Evolutionary conservation across 129 eudicot genomes (phyloP).

Genomic region (Flaveria brownii): DNA sequence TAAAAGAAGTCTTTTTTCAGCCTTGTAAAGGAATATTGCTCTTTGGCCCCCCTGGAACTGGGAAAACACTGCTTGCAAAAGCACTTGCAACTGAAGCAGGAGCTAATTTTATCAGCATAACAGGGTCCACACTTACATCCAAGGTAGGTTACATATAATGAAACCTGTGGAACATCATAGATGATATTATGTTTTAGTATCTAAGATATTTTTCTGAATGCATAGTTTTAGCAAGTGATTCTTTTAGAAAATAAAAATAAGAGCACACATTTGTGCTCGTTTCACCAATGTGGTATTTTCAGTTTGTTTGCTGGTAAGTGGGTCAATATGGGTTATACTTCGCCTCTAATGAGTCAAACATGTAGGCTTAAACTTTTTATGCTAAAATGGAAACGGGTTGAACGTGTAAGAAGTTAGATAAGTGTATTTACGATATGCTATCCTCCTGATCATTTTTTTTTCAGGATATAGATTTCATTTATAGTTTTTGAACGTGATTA

Average conservation of each 20-base stretch:
- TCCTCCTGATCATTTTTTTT: not conserved
- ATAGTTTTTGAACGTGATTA: not conserved
- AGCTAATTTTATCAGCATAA: constrained; percentile 94
- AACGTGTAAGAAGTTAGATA: not conserved
- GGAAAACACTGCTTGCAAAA: constrained; percentile 97
- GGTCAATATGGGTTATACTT: not conserved
- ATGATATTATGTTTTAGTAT: not conserved
- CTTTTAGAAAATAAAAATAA: not conserved
- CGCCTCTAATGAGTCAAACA: not conserved
- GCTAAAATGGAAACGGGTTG: not conserved
- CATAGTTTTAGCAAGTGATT: not conserved
- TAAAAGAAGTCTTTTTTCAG: constrained; percentile 42
- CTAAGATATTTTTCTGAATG: not conserved
- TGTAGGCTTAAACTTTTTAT: not conserved
- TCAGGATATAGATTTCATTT: not conserved
- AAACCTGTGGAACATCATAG: not conserved
- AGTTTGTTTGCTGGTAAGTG: not conserved
- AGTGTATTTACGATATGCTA: not conserved
- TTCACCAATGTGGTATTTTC: not conserved
- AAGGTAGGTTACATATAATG: constrained; percentile 51
- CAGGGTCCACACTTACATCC: constrained; percentile 96
- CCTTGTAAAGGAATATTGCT: constrained; percentile 99
- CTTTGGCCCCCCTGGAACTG: constrained; percentile 99
- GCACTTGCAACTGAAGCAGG: constrained; percentile 99
- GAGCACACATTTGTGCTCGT: not conserved